Conservation (phyloP, 2,329 filamentous ascomycete genomes). For the Verticillium longisporum region DNA sequence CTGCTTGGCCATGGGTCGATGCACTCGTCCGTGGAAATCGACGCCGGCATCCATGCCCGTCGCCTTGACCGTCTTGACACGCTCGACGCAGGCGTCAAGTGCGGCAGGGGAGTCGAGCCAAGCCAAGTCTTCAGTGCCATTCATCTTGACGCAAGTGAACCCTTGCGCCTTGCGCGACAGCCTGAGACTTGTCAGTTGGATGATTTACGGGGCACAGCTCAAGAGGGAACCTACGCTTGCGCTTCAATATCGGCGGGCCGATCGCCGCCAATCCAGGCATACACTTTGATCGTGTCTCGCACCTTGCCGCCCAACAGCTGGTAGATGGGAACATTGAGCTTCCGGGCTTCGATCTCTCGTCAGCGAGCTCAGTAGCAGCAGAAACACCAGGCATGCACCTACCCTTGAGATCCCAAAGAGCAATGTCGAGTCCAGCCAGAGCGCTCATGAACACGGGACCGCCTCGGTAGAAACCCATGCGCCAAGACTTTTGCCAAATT, state of each 20-base stretch:
- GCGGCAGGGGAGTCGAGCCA: constrained; percentile 68
- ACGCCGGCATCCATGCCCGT: constrained; percentile 67
- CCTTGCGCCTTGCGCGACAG: constrained; percentile 53
- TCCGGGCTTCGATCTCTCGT: constrained; percentile 24
- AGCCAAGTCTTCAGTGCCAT: constrained; percentile 67
- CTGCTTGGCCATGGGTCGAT: constrained; percentile 78
- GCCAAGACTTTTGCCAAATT: constrained; percentile 70
- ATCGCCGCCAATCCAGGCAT: constrained; percentile 74
- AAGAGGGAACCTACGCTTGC: constrained; percentile 45
- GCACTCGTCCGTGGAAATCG: constrained; percentile 72
- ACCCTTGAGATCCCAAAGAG: constrained; percentile 70
- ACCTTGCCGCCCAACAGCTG: constrained; percentile 70
- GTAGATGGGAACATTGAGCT: constrained; percentile 59
- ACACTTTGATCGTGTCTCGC: constrained; percentile 62
- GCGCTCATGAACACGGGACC: constrained; percentile 78
- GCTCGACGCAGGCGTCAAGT: constrained; percentile 57
- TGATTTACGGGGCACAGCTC: background rate
- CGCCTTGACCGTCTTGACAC: constrained; percentile 61
- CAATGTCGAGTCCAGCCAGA: constrained; percentile 70
- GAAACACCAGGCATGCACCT: background rate
- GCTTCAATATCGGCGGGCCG: constrained; percentile 58
- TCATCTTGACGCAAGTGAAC: constrained; percentile 69
- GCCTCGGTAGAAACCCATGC: constrained; percentile 67
- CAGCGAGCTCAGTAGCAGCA: background rate
- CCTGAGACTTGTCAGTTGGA: constrained; percentile 22